Evolutionary conservation across 176 grass and related monocot genomes (phyloP).

Genomic region (Musa troglodytarum): DNA sequence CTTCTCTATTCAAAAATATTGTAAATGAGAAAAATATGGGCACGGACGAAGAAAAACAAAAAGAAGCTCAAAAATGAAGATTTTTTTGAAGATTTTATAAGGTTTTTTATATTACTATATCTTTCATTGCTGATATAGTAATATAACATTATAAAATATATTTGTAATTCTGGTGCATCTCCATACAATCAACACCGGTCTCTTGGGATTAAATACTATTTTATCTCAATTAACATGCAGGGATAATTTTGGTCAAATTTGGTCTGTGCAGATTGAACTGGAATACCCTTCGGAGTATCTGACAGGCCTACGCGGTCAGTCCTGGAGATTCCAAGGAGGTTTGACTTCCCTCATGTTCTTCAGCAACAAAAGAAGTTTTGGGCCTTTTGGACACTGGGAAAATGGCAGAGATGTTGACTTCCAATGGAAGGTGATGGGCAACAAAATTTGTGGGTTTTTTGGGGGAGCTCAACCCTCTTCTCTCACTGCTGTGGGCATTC

Average conservation of each 20-base stretch:
- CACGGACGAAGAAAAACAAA: too few relatives aligned
- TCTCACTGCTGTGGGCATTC: background rate
- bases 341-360: background rate
- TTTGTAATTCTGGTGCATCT: background rate
- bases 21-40: too few relatives aligned
- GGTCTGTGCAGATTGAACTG: background rate
- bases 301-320: background rate
- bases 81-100: too few relatives aligned
- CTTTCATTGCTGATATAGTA: too few relatives aligned
- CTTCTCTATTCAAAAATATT: too few relatives aligned
- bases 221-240: background rate
- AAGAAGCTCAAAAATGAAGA: too few relatives aligned
- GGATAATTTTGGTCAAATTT: background rate
- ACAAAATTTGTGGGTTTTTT: background rate
- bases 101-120: too few relatives aligned
- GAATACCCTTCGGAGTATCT: background rate
- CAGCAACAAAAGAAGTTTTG: constrained; percentile 4
- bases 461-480: background rate
- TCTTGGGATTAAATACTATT: background rate
- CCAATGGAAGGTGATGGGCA: background rate
- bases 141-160: too few relatives aligned
- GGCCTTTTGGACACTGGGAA: background rate
- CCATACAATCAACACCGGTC: background rate
- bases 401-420: background rate
- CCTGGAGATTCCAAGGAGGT: background rate